Percentiles rank a stretch among this genome's conserved stretches.
phyloP scores from a whole-genome alignment of 345 rosid genomes.

The Salix udensis region DNA sequence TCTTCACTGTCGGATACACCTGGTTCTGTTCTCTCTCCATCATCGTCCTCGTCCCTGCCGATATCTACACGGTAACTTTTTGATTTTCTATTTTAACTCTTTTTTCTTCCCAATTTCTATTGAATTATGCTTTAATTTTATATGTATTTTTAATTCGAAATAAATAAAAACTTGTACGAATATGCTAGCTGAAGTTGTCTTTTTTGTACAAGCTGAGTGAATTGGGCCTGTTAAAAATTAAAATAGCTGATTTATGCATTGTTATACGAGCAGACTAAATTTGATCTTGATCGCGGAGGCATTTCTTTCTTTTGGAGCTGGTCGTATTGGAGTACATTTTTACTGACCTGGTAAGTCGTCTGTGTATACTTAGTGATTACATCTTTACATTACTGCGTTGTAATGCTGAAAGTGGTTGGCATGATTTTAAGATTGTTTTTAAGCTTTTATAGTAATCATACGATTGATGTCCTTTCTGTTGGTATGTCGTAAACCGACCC shows the following conservation, averaged over 20 bases:
- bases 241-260: neutral
- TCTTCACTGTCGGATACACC: conserved; percentile 89
- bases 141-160: neutral
- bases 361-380: no score
- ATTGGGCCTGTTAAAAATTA: no score
- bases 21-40: conserved; percentile 97
- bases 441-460: neutral
- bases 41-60: conserved; percentile 96
- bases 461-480: neutral
- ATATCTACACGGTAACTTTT: conserved; percentile 75
- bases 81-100: neutral
- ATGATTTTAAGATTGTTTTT: neutral
- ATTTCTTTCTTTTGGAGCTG: conserved; percentile 94
- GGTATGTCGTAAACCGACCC: neutral
- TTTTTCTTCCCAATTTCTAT: neutral
- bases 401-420: neutral
- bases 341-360: conserved; percentile 85
- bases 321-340: conserved; percentile 97
- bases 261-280: conserved; percentile 39
- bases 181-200: no score
- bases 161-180: no score
- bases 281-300: conserved; percentile 48
- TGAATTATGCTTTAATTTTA: neutral
- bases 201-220: no score
- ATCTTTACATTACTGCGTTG: neutral